Evolutionary conservation across 2,329 filamentous ascomycete species (phyloP).

Genomic region (Penicillium hesseltinei): DNA sequence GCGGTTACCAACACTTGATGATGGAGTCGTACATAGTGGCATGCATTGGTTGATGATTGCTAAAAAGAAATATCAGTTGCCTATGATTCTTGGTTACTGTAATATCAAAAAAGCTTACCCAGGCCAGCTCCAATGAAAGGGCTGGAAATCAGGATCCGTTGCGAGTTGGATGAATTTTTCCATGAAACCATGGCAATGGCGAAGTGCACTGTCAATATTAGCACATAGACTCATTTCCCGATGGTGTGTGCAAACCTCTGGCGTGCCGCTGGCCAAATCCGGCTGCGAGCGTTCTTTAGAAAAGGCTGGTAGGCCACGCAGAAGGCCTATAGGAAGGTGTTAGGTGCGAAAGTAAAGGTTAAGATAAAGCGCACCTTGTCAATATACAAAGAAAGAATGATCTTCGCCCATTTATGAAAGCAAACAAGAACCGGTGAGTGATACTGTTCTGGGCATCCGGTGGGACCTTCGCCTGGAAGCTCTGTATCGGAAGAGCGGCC

Average conservation of each 20-base stretch:
- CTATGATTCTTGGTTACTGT: not conserved
- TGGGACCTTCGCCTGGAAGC: conserved; percentile 37
- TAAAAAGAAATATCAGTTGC: conserved; percentile 19
- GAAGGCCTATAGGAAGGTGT: conserved; percentile 35
- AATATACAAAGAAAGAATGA: conserved; percentile 45
- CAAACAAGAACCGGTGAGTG: conserved; percentile 43
- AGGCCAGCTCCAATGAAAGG: conserved; percentile 51
- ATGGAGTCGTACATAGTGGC: conserved; percentile 37
- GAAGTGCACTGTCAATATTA: conserved; percentile 40
- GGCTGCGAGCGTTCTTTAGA: conserved; percentile 48
- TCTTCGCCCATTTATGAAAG: conserved; percentile 49
- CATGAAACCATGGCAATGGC: conserved; percentile 50
- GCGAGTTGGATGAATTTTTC: conserved; percentile 50
- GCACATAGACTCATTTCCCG: not conserved
- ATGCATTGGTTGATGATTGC: conserved; percentile 47
- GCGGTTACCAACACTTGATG: not conserved
- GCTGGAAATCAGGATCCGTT: conserved; percentile 48
- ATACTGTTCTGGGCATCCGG: conserved; percentile 43
- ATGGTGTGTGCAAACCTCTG: conserved; percentile 36
- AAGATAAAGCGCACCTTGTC: conserved; percentile 38
- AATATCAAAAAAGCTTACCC: conserved; percentile 27
- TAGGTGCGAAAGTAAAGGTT: not conserved
- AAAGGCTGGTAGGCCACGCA: conserved; percentile 51
- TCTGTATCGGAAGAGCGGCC: conserved; percentile 27
- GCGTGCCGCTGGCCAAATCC: conserved; percentile 47